A percentile compares a stretch with the other conserved stretches of the same genome.
Conservation (phyloP, 1,284 basidiomycete species). For the Coriolopsis trogii region DNA sequence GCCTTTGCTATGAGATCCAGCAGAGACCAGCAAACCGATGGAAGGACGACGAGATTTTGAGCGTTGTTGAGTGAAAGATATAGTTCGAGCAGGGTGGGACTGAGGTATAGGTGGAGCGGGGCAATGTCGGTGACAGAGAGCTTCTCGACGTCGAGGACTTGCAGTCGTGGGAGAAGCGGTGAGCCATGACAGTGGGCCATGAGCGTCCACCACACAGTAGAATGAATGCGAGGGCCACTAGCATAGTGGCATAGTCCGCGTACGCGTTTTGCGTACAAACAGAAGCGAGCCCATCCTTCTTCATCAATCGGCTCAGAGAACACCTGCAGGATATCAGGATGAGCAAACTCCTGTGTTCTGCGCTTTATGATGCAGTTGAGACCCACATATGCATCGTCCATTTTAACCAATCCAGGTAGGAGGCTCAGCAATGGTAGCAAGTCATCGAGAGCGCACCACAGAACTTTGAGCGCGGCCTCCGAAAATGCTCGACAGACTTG, state of each 20-base stretch:
- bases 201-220: background rate
- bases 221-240: background rate
- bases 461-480: constrained; percentile 3
- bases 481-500: constrained; percentile 1
- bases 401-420: background rate
- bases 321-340: background rate
- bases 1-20: background rate
- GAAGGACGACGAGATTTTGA: background rate
- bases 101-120: background rate
- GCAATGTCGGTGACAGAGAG: background rate
- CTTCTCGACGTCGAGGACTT: background rate
- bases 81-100: background rate
- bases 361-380: background rate
- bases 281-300: constrained; percentile 1
- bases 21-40: background rate
- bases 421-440: background rate
- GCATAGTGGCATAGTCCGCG: background rate
- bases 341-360: background rate
- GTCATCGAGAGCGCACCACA: constrained; percentile 6
- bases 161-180: background rate
- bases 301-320: background rate
- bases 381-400: background rate
- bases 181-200: background rate
- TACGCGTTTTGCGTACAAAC: background rate
- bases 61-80: background rate